phyloP scores from a whole-genome alignment of 164 flowering plant genomes.

The Vitis cinerea region DNA sequence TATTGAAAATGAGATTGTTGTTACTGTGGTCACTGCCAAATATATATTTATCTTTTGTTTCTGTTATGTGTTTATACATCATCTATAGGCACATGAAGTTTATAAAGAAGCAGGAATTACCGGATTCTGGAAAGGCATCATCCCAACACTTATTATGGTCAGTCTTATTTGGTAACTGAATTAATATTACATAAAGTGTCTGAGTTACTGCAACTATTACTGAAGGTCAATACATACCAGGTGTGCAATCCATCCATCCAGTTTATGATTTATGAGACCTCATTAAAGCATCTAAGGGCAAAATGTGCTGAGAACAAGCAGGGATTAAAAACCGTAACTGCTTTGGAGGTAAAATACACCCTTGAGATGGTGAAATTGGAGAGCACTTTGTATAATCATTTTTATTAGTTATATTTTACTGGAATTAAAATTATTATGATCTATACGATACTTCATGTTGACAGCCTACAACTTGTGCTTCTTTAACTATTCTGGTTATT shows the following conservation, averaged over 20 bases:
- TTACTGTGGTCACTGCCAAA: no score
- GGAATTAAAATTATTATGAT: no score
- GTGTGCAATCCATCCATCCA: constrained; percentile 89
- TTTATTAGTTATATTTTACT: background rate
- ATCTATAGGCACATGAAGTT: constrained; percentile 56
- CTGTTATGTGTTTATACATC: background rate
- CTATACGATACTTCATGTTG: background rate
- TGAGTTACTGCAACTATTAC: background rate
- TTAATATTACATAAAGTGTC: background rate
- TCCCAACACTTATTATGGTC: constrained; percentile 85
- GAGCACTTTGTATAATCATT: background rate
- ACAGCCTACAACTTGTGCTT: background rate
- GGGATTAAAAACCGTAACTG: constrained; percentile 39
- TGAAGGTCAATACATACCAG: constrained; percentile 27
- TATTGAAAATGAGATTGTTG: no score
- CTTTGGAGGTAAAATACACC: constrained; percentile 55
- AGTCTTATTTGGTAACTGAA: constrained; percentile 11
- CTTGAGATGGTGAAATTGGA: background rate
- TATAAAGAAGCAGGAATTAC: constrained; percentile 63
- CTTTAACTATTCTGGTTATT: no score
- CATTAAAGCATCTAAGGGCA: constrained; percentile 53
- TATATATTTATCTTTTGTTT: background rate
- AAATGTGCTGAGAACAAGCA: constrained; percentile 44
- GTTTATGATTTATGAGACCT: constrained; percentile 82
- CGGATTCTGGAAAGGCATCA: constrained; percentile 84